Percentiles rank a stretch among this genome's conserved stretches.
These are phyloP conservation scores for Aquilaria malaccensis DNA, from an alignment of 345 rosid species.

Conservation along the genomic window DNA sequence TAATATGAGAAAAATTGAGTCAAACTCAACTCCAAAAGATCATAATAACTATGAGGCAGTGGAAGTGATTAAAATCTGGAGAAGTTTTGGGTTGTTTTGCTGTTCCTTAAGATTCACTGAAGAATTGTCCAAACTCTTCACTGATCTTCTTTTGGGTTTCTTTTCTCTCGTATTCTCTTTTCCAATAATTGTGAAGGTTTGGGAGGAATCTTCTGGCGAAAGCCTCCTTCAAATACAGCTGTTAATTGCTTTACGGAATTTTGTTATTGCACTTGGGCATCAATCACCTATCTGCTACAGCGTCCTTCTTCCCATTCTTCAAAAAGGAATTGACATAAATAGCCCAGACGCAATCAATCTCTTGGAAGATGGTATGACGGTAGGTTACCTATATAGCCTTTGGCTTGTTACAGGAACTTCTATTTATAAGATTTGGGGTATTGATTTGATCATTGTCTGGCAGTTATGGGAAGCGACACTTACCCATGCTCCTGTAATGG, in stretches of 20 bases:
- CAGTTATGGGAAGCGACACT: constrained; percentile 97
- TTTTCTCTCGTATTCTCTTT: too few species aligned
- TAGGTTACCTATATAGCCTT: constrained; percentile 22
- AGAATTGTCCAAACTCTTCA: background rate
- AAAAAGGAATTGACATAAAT: constrained; percentile 75
- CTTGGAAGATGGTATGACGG: constrained; percentile 93
- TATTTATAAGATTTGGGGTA: constrained; percentile 14
- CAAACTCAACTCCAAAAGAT: too few species aligned
- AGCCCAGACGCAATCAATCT: constrained; percentile 89
- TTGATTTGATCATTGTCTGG: constrained; percentile 22
- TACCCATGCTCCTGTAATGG: constrained; percentile 86
- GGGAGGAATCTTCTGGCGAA: constrained; percentile 98
- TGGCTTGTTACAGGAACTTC: constrained; percentile 12
- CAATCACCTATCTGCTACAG: constrained; percentile 77
- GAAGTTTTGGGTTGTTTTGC: too few species aligned
- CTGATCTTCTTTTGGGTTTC: background rate
- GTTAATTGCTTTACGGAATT: constrained; percentile 85
- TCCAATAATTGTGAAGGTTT: constrained; percentile 39
- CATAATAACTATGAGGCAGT: too few species aligned
- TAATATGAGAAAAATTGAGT: too few species aligned
- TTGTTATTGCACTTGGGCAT: constrained; percentile 84
- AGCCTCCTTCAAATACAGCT: constrained; percentile 97
- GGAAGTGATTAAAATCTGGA: too few species aligned
- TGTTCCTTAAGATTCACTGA: background rate
- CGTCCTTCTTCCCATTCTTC: constrained; percentile 82